These are phyloP conservation scores for Cercospora janseana DNA, from an alignment of 2,329 filamentous ascomycete species.

Conservation along the genomic window DNA sequence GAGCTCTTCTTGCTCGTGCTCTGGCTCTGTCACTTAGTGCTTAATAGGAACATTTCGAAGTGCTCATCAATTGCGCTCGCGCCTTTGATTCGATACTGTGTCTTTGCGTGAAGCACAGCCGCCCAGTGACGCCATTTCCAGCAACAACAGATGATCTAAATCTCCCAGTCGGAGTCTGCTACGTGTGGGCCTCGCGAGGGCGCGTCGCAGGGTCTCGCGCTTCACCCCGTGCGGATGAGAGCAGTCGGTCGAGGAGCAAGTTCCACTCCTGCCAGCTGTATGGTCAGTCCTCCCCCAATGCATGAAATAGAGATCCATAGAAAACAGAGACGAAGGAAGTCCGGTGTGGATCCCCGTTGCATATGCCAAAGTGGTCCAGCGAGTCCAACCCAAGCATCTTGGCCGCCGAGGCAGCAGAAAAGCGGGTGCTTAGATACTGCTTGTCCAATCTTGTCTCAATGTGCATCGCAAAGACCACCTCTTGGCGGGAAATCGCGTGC, in stretches of 20 bases:
- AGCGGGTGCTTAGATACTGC: conserved; percentile 8
- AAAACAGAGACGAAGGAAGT: not conserved
- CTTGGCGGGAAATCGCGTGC: conserved; percentile 4
- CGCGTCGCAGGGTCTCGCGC: not conserved
- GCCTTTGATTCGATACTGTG: too few species aligned
- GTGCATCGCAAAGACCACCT: conserved; percentile 5
- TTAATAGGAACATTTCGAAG: too few species aligned
- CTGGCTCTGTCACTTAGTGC: too few species aligned
- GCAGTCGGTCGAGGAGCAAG: not conserved
- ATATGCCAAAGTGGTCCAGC: not conserved
- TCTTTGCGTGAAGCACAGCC: too few species aligned
- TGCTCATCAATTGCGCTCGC: too few species aligned
- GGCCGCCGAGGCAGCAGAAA: conserved; percentile 10
- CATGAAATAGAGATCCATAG: conserved; percentile 1
- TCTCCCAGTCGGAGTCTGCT: too few species aligned
- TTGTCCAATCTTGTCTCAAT: conserved; percentile 1
- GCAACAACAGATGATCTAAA: too few species aligned
- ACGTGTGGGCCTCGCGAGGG: too few species aligned
- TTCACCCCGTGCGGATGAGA: not conserved
- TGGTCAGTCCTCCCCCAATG: not conserved
- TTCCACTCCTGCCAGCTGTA: not conserved
- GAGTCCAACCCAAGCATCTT: conserved; percentile 3
- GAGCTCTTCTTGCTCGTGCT: too few species aligned
- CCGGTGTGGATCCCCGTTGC: not conserved
- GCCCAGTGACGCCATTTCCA: too few species aligned